Evolutionary conservation across 208 protist species (phyloP).

Genomic region (Histomonas meleagridis): DNA sequence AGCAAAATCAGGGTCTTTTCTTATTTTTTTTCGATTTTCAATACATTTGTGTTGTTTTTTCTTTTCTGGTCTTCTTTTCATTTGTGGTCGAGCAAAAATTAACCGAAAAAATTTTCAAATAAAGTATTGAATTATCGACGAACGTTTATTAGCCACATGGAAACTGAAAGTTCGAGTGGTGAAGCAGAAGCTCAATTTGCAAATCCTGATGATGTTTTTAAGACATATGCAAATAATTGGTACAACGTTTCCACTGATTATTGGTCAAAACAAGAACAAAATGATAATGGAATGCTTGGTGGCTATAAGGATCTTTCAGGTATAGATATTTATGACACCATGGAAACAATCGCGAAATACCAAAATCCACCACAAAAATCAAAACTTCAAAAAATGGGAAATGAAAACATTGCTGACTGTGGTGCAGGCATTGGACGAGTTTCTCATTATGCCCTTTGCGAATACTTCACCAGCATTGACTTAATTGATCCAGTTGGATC

Average conservation of each 20-base stretch:
- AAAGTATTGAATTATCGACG: no score
- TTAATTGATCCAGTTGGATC: background rate
- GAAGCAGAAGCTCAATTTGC: no score
- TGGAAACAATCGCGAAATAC: background rate
- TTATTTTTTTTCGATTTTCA: background rate
- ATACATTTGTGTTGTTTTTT: background rate
- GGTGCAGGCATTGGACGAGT: slow-evolving; percentile 15
- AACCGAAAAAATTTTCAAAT: no score
- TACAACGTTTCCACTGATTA: background rate
- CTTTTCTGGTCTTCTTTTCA: background rate
- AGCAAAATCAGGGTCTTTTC: background rate
- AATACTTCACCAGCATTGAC: background rate
- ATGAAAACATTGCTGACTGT: background rate
- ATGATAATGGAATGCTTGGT: background rate
- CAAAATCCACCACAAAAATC: background rate
- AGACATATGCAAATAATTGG: background rate
- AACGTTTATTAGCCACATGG: no score
- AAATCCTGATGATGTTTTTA: slow-evolving; percentile 4
- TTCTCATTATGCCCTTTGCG: background rate
- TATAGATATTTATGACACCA: background rate
- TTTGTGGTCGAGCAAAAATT: no score
- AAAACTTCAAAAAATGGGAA: background rate
- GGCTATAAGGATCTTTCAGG: background rate
- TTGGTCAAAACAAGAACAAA: background rate
- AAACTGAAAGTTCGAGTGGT: no score